Evolutionary conservation across 2,329 filamentous ascomycete species (phyloP), one percentile per base, ranked within the genome.

Genomic region (Chrysosphaeria jannelii): DNA sequence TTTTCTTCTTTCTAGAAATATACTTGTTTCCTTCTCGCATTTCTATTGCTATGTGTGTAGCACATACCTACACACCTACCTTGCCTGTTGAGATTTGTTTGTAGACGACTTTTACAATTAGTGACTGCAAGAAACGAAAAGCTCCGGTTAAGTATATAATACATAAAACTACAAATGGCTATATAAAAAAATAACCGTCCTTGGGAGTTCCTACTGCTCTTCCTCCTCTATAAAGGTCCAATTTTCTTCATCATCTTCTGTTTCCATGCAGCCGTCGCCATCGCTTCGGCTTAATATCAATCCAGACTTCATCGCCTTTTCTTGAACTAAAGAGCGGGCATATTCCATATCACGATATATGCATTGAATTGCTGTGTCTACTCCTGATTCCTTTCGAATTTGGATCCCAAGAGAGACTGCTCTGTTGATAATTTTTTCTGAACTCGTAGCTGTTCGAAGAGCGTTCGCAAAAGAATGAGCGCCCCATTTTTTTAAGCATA

Each of bases 281-380:
- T 13, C 21, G 14, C 34, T 34, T n/a, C n/a, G n/a, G n/a, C n/a
- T n/a, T n/a, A n/a, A n/a, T n/a, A n/a, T n/a, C n/a, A n/a, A n/a
- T 20, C 36, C 40, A 26, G 49, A 65, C 42, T 57, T 59, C 30
- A 48, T 48, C 2, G 47, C 44, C 40, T 59, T 60, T 27, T 50
- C 59, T 42, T 70, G 72, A 40, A 90, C 70, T 21, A 93, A 51
- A 10, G 68, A 69, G 42, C 62, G 72, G 18, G 85, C 79, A 36
- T 91, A 91, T 39, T 93, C 85, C 26, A 93, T 56, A 40, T 93
- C 81, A 20, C 85, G 70, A 40, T 93, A 97, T 27, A 97, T 74
- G 29, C 65, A 72, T 42, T 90, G 74, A 30, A 93, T 85, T 5
- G 81, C 85, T 5, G 57, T 71, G 22, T 69, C 64, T n/a, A 91